Evolutionary conservation across 176 grass and related monocot species (phyloP), one percentile per base, ranked within the genome.

Genomic region (Avena insularis): DNA sequence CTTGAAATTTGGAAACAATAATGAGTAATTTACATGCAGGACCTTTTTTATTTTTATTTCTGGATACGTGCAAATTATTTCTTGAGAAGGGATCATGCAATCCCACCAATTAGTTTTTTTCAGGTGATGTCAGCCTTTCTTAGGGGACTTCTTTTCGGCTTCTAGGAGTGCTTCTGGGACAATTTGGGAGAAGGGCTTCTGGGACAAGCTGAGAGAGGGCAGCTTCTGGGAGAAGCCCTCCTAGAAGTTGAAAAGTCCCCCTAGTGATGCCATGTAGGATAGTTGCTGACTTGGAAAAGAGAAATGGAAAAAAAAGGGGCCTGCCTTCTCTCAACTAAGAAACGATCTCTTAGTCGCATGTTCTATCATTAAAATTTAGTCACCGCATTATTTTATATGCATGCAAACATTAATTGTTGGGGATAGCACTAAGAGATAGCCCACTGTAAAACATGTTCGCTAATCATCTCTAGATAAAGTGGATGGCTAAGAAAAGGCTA

Each of bases 321-420:
- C 31, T 4, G 15, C 35, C 71, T 74, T 74, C 4, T 7, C 71
- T 74, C 71, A 25, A 23, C 71, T 49, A 74, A 74, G 71, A 74
- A 47, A 49, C 20, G 11, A 74, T 49, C n/a, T 74, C 71, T 25
- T 74, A 74, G 23, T 64, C 45, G 46, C 71, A 74, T 2, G 45
- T 48, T 74, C 40, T 8, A 1, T 71, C 38, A 43, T 38, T 31
- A 59, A 59, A 59, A 15, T 65, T 38, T 71, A 20, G 4, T 71
- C 36, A 71, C 68, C 40, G 4, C 68, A n/a, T 43, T 45, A 38
- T 70, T 71, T 71, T n/a, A 71, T 71, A 45, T 71, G 36, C 68
- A 71, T 71, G 38, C 38, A 71, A 71, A 71, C 38, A 71, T 71
- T 71, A 71, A n/a, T 20, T 43, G 40, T 43, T 71, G n/a, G 16